Conservation (phyloP, 2,329 filamentous ascomycete species). For the Neofusicoccum ribis region DNA sequence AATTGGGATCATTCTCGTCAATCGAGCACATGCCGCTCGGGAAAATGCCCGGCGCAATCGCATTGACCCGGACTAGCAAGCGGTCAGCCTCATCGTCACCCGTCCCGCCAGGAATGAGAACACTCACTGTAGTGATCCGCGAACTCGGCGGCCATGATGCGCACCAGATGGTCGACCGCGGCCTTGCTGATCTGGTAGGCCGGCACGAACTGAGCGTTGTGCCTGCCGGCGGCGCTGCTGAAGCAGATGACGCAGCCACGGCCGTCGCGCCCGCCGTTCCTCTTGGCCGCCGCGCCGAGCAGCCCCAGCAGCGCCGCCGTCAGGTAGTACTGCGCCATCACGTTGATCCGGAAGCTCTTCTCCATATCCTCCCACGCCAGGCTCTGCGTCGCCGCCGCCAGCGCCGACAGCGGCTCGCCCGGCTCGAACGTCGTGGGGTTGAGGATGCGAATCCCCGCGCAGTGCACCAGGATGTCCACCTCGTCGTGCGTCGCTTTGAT, state of each 20-base stretch:
- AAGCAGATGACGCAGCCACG: slow-evolving; percentile 53
- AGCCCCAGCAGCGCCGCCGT: slow-evolving; percentile 50
- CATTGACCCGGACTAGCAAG: slow-evolving; percentile 32
- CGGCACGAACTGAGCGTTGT: slow-evolving; percentile 43
- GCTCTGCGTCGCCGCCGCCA: not conserved
- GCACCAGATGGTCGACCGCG: slow-evolving; percentile 38
- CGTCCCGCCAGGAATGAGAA: slow-evolving; percentile 18
- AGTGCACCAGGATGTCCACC: not conserved
- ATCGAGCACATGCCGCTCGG: slow-evolving; percentile 23
- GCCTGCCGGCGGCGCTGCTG: slow-evolving; percentile 44
- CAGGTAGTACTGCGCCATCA: slow-evolving; percentile 49
- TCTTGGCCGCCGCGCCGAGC: slow-evolving; percentile 37
- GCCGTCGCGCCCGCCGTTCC: slow-evolving; percentile 9
- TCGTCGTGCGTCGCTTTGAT: not conserved
- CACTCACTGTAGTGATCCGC: slow-evolving; percentile 23
- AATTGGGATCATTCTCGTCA: not conserved
- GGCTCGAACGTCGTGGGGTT: not conserved
- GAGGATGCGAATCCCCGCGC: not conserved
- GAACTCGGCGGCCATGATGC: slow-evolving; percentile 43
- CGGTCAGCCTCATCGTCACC: slow-evolving; percentile 13
- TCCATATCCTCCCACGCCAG: slow-evolving; percentile 21
- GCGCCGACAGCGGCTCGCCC: not conserved
- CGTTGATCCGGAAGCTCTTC: slow-evolving; percentile 49
- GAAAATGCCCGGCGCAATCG: slow-evolving; percentile 39
- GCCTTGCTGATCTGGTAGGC: slow-evolving; percentile 50